Evolutionary conservation across 1,284 basidiomycete genomes (phyloP).

Genomic region (Ganoderma meredithae): DNA sequence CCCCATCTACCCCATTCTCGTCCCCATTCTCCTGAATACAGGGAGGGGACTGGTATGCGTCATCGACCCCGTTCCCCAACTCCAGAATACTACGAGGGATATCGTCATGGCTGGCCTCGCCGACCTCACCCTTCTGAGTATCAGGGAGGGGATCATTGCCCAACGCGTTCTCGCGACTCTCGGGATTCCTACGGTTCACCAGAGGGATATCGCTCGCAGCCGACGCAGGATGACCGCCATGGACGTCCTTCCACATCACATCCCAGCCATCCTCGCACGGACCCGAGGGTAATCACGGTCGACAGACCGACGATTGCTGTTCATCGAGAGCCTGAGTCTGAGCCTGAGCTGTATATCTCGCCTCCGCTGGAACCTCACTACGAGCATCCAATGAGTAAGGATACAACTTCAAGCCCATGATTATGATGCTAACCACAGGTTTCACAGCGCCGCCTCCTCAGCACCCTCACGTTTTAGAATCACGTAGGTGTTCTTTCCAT

Average conservation of each 20-base stretch:
- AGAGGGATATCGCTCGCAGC: background rate
- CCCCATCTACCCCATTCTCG: slow-evolving; percentile 4
- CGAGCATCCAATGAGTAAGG: slow-evolving; percentile 4
- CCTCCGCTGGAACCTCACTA: background rate
- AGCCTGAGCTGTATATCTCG: background rate
- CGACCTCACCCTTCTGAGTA: background rate
- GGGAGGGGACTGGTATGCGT: background rate
- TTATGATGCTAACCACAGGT: background rate
- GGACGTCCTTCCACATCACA: background rate
- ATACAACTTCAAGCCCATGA: background rate
- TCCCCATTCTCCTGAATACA: background rate
- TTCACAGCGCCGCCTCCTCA: background rate
- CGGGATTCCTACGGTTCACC: background rate
- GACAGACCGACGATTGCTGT: background rate
- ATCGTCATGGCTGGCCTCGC: background rate
- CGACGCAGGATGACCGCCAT: background rate
- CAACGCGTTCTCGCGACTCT: background rate
- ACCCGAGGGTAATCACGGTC: background rate
- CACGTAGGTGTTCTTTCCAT: background rate
- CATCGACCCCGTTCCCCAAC: background rate
- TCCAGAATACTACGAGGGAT: background rate
- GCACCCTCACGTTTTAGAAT: background rate
- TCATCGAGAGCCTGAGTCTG: background rate
- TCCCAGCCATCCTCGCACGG: background rate
- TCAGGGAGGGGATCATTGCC: background rate